A percentile compares a stretch with the other conserved stretches of the same genome.
phyloP scores from a whole-genome alignment of 306 rosid species.

The Ormosia semicastrata region DNA sequence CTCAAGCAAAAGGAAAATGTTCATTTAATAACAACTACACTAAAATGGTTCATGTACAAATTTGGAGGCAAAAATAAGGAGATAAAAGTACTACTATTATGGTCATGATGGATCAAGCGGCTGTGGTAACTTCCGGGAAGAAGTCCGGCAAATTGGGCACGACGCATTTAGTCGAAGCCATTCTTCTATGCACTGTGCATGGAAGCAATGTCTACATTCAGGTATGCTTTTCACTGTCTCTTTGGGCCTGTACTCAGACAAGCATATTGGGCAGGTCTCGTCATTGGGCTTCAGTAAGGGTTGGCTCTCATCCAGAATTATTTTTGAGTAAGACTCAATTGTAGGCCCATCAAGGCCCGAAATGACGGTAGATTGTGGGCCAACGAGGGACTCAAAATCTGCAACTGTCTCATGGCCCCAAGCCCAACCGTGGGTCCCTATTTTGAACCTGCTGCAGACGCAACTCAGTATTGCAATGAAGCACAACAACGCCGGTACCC shows the following conservation, averaged over 20 bases:
- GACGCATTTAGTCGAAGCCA: slow-evolving; percentile 73
- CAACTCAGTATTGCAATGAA: slow-evolving; percentile 42
- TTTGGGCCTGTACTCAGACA: slow-evolving; percentile 49
- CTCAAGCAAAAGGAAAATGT: neutral
- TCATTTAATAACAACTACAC: neutral
- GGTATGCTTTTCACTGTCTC: slow-evolving; percentile 53
- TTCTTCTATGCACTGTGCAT: slow-evolving; percentile 61
- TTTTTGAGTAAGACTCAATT: slow-evolving; percentile 49
- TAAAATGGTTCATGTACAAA: neutral
- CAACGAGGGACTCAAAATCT: slow-evolving; percentile 43
- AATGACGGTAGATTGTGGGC: slow-evolving; percentile 21
- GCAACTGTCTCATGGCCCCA: slow-evolving; percentile 8
- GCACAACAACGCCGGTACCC: slow-evolving; percentile 44
- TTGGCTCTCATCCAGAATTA: slow-evolving; percentile 40
- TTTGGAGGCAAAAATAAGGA: neutral
- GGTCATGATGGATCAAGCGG: slow-evolving; percentile 25
- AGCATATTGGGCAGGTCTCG: slow-evolving; percentile 45
- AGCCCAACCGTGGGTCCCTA: slow-evolving; percentile 14
- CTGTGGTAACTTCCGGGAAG: slow-evolving; percentile 23
- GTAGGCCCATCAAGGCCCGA: slow-evolving; percentile 47
- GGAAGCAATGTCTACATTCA: slow-evolving; percentile 56
- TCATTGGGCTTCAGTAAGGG: slow-evolving; percentile 38
- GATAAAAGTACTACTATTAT: neutral
- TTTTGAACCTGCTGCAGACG: slow-evolving; percentile 21
- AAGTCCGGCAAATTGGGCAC: slow-evolving; percentile 75